phyloP scores from a whole-genome alignment of 441 rosid genomes.

The Brassica balearica region DNA sequence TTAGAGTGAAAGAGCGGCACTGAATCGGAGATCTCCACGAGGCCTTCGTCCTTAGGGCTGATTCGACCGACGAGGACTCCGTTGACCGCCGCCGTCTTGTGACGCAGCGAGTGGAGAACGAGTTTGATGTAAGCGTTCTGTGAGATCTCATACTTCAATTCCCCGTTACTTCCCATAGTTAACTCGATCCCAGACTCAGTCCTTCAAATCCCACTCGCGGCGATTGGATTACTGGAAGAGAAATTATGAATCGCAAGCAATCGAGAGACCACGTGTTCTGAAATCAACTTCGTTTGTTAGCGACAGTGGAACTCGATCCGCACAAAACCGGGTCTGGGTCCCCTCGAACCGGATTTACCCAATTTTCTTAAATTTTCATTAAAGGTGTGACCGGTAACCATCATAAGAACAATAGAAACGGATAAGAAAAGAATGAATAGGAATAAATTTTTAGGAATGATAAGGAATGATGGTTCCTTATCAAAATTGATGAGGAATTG shows the following conservation, averaged over 20 bases:
- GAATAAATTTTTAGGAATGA: no score
- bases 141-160: slow-evolving; percentile 69
- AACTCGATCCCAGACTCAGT: slow-evolving; percentile 27
- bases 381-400: no score
- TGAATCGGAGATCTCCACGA: slow-evolving; percentile 79
- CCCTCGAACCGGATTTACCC: not conserved
- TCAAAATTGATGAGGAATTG: no score
- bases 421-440: no score
- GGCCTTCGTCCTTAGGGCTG: slow-evolving; percentile 51
- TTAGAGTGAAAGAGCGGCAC: slow-evolving; percentile 93
- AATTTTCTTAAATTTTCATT: not conserved
- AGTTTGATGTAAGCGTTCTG: slow-evolving; percentile 91
- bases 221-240: not conserved
- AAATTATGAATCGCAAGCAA: no score
- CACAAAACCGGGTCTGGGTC: slow-evolving; percentile 15
- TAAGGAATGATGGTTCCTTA: no score
- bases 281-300: slow-evolving; percentile 16
- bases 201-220: slow-evolving; percentile 27
- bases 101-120: slow-evolving; percentile 83
- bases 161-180: slow-evolving; percentile 48
- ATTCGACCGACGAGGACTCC: slow-evolving; percentile 78
- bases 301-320: slow-evolving; percentile 1
- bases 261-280: slow-evolving; percentile 11
- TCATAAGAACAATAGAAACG: no score
- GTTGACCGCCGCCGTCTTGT: slow-evolving; percentile 83